Evolutionary conservation across 169 alveolate genomes (phyloP), one percentile per base, ranked within the genome.

Genomic region (Eimeria tenella): DNA sequence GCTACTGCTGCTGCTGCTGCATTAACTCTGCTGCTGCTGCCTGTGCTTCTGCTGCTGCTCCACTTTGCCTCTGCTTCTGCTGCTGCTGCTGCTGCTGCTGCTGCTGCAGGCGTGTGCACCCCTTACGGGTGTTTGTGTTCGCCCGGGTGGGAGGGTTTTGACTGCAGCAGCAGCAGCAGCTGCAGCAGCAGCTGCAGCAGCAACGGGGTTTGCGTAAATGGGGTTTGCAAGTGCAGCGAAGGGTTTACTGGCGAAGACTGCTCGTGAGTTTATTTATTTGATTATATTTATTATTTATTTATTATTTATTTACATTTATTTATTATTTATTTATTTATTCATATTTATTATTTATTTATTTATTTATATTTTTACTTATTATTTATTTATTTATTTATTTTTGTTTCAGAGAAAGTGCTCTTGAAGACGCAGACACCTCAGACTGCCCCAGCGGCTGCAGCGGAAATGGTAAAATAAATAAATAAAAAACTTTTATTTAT

Each of bases 131-230:
- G 77, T 31, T 68, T 31, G 49, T 68, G 77, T 31, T 15, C 42
- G 11, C 42, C 77, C 49, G 77, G 77, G 8, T 68, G 77, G 77
- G 42, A 13, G 25, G 77, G 77, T 15, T n/a, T 21, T 15, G 77
- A 68, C 77, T 68, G 84, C 84, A 73, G 84, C 84, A 73, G 55
- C 19, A 73, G 58, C 19, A 42, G 21, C 84, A 56, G 21, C 77
- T 68, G 77, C 77, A n/a, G 49, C 49, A 15, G n/a, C 13, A 68
- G n/a, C 77, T 68, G 77, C 25, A 68, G 77, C 77, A 31, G 77
- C 77, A 15, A 68, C n/a, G 77, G 77, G 10, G 25, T 68, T 6
- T 68, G 77, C 77, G 77, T 68, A 8, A 31, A 68, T 21, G 77
- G 77, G 50, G 8, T 13, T 13, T 68, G 77, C 77, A 68, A 68